Evolutionary conservation across 345 rosid genomes (phyloP), one percentile per base, ranked within the genome.

Genomic region (Cardamine chenopodiifolia): DNA sequence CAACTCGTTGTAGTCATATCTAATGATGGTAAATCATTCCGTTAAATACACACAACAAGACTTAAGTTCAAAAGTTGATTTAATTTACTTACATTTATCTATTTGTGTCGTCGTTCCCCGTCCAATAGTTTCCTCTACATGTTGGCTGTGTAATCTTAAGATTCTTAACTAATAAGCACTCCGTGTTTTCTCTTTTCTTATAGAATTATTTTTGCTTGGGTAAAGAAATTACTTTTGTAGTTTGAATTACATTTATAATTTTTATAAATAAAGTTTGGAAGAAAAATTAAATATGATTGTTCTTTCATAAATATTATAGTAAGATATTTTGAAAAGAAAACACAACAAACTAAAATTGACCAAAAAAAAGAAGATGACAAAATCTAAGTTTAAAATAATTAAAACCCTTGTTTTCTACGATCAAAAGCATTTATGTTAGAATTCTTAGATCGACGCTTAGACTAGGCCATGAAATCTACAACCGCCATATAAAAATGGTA

Each of bases 21-120:
- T 71, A 66, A 78, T 78, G 77, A 78, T 78, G 81, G 32, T 78
- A 50, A 78, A 66, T 78, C 77, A 72, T 78, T 66, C 56, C 73
- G 76, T 77, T 66, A 76, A 71, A 71, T 35, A 48, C 19, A 45
- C 59, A 78, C 34, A 64, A 57, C 17, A 71, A 50, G 48, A 61
- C 68, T 75, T 63, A 28, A 40, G 29, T 56, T 70, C 28, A 28
- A 47, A 57, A 71, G 68, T 71, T 71, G 1, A 28, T 50, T 57
- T 69, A 32, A 25, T 22, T 31, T 53, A 22, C 20, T 40, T 61
- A 29, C 29, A 40, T 60, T 18, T 42, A 32, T 55, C 35, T 52
- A 22, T 34, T 23, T 35, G 40, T 67, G 39, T 61, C 35, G 37
- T 75, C 45, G 47, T 59, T 50, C 68, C 79, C 69, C 39, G 45